Percentiles rank a stretch among this genome's conserved stretches.
Conservation (phyloP, 306 rosid species). For the Echinosophora koreensis region DNA sequence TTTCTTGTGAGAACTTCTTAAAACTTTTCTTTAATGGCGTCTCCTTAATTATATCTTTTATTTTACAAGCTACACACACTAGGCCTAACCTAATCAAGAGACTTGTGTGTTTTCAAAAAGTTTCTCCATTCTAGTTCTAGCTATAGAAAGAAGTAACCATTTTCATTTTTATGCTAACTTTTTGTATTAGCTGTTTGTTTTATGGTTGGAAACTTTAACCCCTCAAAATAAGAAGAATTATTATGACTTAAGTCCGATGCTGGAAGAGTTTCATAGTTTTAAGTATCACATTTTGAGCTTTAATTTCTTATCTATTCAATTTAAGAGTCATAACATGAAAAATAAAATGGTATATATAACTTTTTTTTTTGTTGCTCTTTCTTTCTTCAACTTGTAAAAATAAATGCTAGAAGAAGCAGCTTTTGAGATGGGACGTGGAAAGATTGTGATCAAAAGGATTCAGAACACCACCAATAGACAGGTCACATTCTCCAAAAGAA, state of each 20-base stretch:
- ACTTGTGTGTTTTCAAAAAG: neutral
- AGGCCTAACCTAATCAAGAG: neutral
- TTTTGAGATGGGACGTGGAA: slow-evolving; percentile 69
- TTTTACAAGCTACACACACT: too few relatives aligned
- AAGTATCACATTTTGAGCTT: too few relatives aligned
- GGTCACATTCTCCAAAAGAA: slow-evolving; percentile 70
- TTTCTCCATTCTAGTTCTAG: neutral
- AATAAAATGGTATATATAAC: too few relatives aligned
- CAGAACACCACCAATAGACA: slow-evolving; percentile 74
- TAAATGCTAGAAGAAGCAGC: neutral
- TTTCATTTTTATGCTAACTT: neutral
- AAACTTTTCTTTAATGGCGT: too few relatives aligned
- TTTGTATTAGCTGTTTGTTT: neutral
- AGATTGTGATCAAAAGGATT: slow-evolving; percentile 68
- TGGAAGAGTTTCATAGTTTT: too few relatives aligned
- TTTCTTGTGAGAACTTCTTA: slow-evolving; percentile 1
- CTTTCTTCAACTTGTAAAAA: slow-evolving; percentile 22
- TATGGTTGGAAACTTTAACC: neutral
- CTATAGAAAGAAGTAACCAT: slow-evolving; percentile 1
- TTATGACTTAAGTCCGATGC: too few relatives aligned
- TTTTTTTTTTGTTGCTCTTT: neutral
- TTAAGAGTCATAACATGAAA: too few relatives aligned
- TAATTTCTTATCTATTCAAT: too few relatives aligned
- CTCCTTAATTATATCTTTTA: too few relatives aligned
- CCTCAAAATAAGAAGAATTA: too few relatives aligned